Evolutionary conservation across 2,329 filamentous ascomycete genomes (phyloP), one percentile per base, ranked within the genome.

Genomic region (Talaromyces piceae): DNA sequence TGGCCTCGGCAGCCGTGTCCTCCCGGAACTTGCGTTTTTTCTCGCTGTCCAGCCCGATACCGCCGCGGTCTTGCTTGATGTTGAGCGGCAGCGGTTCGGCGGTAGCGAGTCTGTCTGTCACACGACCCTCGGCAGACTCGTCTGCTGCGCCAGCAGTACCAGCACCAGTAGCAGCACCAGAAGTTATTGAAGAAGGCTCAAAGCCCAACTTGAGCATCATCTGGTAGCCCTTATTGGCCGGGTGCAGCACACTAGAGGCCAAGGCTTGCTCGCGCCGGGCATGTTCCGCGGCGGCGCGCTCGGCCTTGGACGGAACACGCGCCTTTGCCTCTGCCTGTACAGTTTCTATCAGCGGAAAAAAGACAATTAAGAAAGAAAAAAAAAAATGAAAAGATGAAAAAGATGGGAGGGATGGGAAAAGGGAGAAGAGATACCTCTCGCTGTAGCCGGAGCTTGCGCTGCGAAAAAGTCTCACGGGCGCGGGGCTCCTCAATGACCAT

Each of bases 151-250:
- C 16, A 1, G 16, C 23, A 2, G 27, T 28, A 16, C 4, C 28
- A 18, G 22, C 30, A 16, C 30, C 13, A 37, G 18, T 30, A 31
- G 27, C 7, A 8, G 18, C 4, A n/a, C n/a, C n/a, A n/a, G n/a
- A n/a, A n/a, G n/a, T n/a, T n/a, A n/a, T n/a, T n/a, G n/a, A n/a
- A n/a, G n/a, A n/a, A n/a, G 81, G 75, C 52, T 82, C 85, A 73
- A 94, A 98, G 1, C 93, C 93, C 77, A 98, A 88, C 69, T 88
- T 91, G 20, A 88, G 86, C 91, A 98, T 95, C 89, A 98, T 96
- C 57, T 88, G 83, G 55, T 94, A 82, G 1, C 91, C 93, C 65
- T 96, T 97, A 72, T 84, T 94, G 60, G 78, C 79, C 46, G 81
- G 77, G 18, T 83, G 79, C 5, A 95, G 74, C 45, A 93, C 75